Evolutionary conservation across 768 basidiomycete genomes (phyloP).

Genomic region (Termitomyces sp.): DNA sequence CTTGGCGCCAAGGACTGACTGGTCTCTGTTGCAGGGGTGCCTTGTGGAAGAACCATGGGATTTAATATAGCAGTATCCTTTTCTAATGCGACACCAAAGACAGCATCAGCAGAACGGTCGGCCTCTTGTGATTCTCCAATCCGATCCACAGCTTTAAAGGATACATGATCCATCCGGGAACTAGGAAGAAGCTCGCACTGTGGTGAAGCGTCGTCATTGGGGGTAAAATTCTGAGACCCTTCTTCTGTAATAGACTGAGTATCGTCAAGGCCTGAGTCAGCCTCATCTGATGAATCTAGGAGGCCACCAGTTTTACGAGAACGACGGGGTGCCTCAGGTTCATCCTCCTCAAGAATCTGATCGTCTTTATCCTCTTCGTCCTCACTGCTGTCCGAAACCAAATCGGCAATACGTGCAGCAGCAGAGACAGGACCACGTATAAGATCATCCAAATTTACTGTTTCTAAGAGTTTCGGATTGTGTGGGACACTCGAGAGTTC

Average conservation of each 20-base stretch:
- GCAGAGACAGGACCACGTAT: conserved; percentile 34
- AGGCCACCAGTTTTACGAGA: conserved; percentile 19
- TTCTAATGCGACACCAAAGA: conserved; percentile 30
- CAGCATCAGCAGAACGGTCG: conserved; percentile 28
- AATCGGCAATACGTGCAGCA: conserved; percentile 25
- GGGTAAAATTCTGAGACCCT: not conserved
- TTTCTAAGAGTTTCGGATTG: conserved; percentile 22
- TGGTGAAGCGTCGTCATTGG: not conserved
- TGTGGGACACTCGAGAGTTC: conserved; percentile 20
- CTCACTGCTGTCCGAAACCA: conserved; percentile 36
- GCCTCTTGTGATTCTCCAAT: conserved; percentile 27
- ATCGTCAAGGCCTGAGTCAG: conserved; percentile 34
- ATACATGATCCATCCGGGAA: conserved; percentile 13
- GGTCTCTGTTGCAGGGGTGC: not conserved
- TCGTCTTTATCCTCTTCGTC: conserved; percentile 34
- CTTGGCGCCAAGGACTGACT: conserved; percentile 17
- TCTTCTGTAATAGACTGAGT: conserved; percentile 22
- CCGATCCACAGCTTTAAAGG: conserved; percentile 27
- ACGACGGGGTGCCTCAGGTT: conserved; percentile 23
- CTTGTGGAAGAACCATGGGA: not conserved
- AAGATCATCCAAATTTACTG: conserved; percentile 32
- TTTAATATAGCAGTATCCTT: conserved; percentile 22
- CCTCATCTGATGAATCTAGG: conserved; percentile 21
- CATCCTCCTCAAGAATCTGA: conserved; percentile 30
- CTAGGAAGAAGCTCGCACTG: not conserved